Conservation (phyloP, 345 rosid genomes). For the Moringa oleifera region DNA sequence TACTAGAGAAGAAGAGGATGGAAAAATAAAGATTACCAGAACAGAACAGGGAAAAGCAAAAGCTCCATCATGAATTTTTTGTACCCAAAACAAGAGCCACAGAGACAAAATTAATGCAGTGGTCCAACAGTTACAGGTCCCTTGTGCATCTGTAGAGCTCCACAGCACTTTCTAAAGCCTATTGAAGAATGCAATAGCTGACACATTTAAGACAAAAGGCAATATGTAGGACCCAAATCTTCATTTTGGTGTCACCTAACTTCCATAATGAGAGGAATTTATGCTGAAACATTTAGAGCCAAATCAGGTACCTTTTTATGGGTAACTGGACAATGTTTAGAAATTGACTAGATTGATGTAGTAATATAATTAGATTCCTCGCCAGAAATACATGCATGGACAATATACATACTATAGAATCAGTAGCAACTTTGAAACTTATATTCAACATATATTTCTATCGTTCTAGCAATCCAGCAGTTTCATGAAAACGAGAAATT, state of each 20-base stretch:
- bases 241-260: neutral
- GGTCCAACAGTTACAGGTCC: slow-evolving; percentile 2
- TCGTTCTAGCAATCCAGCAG: no score
- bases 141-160: slow-evolving; percentile 7
- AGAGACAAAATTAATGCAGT: neutral
- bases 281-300: neutral
- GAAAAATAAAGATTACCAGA: no score
- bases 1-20: neutral
- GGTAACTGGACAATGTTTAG: neutral
- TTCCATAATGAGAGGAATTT: neutral
- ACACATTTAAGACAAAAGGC: neutral
- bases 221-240: no score
- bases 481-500: no score
- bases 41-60: neutral
- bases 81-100: no score
- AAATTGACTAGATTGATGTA: neutral
- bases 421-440: no score
- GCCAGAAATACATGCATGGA: neutral
- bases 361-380: neutral
- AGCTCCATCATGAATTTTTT: neutral
- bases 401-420: neutral
- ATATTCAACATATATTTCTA: no score
- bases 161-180: slow-evolving; percentile 4
- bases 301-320: neutral
- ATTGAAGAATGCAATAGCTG: neutral